These are phyloP conservation scores for Ensete ventricosum DNA, from an alignment of 176 grass and related monocot genomes.

Conservation along the genomic window DNA sequence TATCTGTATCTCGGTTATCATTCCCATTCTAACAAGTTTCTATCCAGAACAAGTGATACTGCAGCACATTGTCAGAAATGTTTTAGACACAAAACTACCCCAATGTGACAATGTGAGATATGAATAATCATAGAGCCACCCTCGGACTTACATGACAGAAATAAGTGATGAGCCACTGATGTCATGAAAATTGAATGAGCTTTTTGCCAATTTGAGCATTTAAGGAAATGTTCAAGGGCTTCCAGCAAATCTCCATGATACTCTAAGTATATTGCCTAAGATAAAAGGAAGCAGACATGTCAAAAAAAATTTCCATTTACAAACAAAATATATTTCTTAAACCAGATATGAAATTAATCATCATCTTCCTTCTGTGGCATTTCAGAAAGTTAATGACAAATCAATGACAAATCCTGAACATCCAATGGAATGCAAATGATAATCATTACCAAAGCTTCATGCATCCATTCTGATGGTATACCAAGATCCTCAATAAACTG, in stretches of 20 bases:
- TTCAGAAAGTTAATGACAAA: too few species aligned
- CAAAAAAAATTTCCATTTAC: neutral
- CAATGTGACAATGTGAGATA: neutral
- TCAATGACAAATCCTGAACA: neutral
- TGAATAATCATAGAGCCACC: neutral
- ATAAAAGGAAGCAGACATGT: slow-evolving; percentile 8
- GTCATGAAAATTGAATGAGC: slow-evolving; percentile 85
- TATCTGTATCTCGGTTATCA: too few species aligned
- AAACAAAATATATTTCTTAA: slow-evolving; percentile 2
- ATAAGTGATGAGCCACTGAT: slow-evolving; percentile 65
- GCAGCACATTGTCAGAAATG: neutral
- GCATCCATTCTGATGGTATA: slow-evolving; percentile 82
- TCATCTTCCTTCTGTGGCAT: too few species aligned
- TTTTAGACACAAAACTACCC: neutral
- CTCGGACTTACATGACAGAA: slow-evolving; percentile 71
- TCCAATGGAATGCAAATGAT: slow-evolving; percentile 15
- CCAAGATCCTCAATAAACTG: slow-evolving; percentile 78
- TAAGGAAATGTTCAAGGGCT: slow-evolving; percentile 73
- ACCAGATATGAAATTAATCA: neutral
- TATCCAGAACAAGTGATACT: neutral
- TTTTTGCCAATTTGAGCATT: slow-evolving; percentile 68
- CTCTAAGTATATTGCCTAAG: slow-evolving; percentile 77
- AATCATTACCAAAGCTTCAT: slow-evolving; percentile 67
- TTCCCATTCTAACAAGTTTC: neutral
- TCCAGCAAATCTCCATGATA: slow-evolving; percentile 53